Base-by-base conservation (phyloP, 352 stramenopile species). In the Aphanomyces invadans region DNA sequence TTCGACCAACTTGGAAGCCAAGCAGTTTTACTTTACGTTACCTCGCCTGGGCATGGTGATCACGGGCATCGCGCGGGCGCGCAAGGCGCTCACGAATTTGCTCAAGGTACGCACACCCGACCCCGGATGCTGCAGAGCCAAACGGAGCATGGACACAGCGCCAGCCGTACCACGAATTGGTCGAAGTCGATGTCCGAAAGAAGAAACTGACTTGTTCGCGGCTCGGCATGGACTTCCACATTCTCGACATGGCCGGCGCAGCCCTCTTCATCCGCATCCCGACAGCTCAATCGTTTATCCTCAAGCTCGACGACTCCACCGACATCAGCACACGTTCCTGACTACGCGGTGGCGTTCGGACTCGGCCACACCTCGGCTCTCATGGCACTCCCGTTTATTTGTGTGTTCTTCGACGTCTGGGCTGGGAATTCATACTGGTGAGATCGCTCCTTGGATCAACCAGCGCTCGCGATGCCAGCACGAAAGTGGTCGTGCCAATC, bases 211-310 rank as follows among this genome's bases (percentile, higher is more conserved):
- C 33, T 10, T 54, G 31, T 23, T 65, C 59, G 59, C 15, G 31
- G n/a, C 39, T 65, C 9, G 9, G 21, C 33, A 65, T 65, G 59
- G 36, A 52, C 42, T 65, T 52, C 26, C 59, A 65, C 36, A 17
- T 65, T n/a, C 59, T 65, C 21, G 59, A 65, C 19, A 65, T 65
- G 59, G 46, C 31, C 17, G 31, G 39, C 32, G 46, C 36, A 3
- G 33, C 19, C 31, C 36, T 65, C 23, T 3, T 65, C 26, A 15
- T 4, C n/a, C 59, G 59, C 19, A 11, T 65, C 2, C 38, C 31
- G 3, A 33, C 59, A 2, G 7, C 38, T 17, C 21, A 21, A 9
- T 33, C 59, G 29, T 65, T 42, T 33, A 4, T 65, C 11, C 21
- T 65, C 19, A 33, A n/a, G n/a, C 39, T 52, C 42, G 15, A 15